Percentiles rank a stretch among this genome's conserved stretches.
These are phyloP conservation scores for Trypanosoma avium DNA, from an alignment of 208 protist genomes.

Conservation along the genomic window DNA sequence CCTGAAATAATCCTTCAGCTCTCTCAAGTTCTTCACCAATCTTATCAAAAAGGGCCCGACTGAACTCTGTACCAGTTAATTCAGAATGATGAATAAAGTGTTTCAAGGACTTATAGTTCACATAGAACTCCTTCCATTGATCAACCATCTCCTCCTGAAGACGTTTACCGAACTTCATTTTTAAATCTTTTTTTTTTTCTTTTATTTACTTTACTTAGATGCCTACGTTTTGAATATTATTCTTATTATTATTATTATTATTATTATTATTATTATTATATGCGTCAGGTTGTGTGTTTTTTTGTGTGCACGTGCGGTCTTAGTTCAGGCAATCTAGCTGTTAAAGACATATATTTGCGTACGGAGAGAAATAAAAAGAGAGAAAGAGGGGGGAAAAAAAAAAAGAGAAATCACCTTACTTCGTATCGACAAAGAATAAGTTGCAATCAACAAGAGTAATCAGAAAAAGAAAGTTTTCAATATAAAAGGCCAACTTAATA, in stretches of 20 bases:
- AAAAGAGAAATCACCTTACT: too few species aligned
- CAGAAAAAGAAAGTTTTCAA: too few species aligned
- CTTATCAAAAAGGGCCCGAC: conserved; percentile 68
- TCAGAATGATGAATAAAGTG: conserved; percentile 74
- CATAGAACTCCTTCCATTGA: conserved; percentile 84
- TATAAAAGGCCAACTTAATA: too few species aligned
- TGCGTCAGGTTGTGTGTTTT: too few species aligned
- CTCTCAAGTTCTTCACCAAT: conserved; percentile 74
- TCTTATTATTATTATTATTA: background rate
- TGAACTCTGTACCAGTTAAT: conserved; percentile 74
- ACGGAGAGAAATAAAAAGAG: too few species aligned
- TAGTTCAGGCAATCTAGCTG: too few species aligned
- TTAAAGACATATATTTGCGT: too few species aligned
- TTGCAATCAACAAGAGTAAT: too few species aligned
- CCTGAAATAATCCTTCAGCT: conserved; percentile 67
- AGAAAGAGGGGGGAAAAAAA: too few species aligned
- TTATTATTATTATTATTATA: background rate
- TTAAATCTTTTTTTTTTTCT: background rate
- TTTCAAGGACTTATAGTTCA: conserved; percentile 89
- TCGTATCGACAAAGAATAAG: too few species aligned
- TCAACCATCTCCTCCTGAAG: conserved; percentile 80
- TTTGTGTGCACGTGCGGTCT: too few species aligned
- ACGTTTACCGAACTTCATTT: conserved; percentile 92
- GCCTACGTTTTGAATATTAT: background rate
- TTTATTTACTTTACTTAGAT: conserved; percentile 1